Evolutionary conservation across 805 yeast species (phyloP), one percentile per base, ranked within the genome.

Genomic region (Candida vartiovaarae): DNA sequence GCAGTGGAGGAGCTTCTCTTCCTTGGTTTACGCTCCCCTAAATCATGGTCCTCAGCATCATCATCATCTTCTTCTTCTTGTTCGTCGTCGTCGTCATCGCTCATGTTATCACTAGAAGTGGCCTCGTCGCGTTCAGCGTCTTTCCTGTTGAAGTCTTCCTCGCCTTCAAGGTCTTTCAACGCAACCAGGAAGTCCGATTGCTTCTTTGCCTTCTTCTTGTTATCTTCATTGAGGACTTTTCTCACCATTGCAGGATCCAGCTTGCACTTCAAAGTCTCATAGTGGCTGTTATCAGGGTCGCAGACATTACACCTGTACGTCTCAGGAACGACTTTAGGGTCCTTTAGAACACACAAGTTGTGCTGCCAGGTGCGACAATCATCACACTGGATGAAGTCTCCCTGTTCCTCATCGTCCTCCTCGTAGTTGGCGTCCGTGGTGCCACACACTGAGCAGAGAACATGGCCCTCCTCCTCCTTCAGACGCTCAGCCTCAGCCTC

Each of bases 361-460:
- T 83, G 90, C 56, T 83, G 89, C 89, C 89, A 83, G 2, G 87
- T 75, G 37, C 70, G 61, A 56, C 90, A 83, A 6, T 62, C 52
- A 27, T 79, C 86, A 61, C 90, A 83, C 53, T 78, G 78, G 27
- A 82, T 72, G 84, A 81, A 80, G 9, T 66, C 67, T 10, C 84
- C 35, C 6, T 42, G 79, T 1, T 61, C 59, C 47, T 79, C 85
- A 4, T 69, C 71, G 0, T 71, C 80, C 47, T 73, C 83, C 52
- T 80, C 68, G 56, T 77, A 80, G 48, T 77, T 80, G 15, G 63
- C 70, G 44, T 75, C 76, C 23, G 69, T 75, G 2, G 84, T 67
- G 3, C 82, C 83, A 61, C 89, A 82, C 0, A 76, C 79, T 1
- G 69, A 60, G 59, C 90, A 82, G 26, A 76, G 65, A 2, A 82